Evolutionary conservation across 495 filamentous ascomycete species (phyloP).

Genomic region (Talaromyces ruber): DNA sequence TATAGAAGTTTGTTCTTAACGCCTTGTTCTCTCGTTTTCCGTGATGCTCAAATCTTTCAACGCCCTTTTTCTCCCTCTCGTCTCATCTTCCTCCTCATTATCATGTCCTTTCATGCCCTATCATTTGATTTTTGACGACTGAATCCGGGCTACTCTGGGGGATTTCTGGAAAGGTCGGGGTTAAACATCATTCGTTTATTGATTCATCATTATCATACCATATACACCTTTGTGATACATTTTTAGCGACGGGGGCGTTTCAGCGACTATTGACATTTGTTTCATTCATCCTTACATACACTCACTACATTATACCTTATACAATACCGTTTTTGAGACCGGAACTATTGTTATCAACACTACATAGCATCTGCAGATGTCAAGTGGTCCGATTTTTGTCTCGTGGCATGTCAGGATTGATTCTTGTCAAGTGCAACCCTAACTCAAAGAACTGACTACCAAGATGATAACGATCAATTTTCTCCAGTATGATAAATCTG

Average conservation of each 20-base stretch:
- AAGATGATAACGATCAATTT: neutral
- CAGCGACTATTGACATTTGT: neutral
- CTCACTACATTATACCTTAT: neutral
- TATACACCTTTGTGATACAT: neutral
- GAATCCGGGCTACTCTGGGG: neutral
- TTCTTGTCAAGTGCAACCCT: too few relatives aligned
- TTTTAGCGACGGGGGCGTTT: neutral
- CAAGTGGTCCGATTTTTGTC: too few relatives aligned
- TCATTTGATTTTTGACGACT: neutral
- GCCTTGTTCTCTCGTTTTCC: neutral
- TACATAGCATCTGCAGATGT: too few relatives aligned
- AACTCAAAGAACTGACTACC: neutral
- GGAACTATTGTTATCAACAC: neutral
- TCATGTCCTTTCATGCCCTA: neutral
- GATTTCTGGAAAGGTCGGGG: neutral
- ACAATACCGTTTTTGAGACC: neutral
- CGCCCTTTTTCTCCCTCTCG: neutral
- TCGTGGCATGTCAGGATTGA: too few relatives aligned
- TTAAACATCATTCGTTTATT: conserved; percentile 6
- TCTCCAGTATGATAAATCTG: conserved; percentile 21
- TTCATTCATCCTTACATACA: neutral
- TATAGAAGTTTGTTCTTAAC: neutral
- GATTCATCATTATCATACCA: conserved; percentile 18
- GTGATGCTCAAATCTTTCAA: neutral
- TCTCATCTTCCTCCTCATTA: neutral